phyloP scores from a whole-genome alignment of 2,329 filamentous ascomycete species.

The Colletotrichum chrysophilum region DNA sequence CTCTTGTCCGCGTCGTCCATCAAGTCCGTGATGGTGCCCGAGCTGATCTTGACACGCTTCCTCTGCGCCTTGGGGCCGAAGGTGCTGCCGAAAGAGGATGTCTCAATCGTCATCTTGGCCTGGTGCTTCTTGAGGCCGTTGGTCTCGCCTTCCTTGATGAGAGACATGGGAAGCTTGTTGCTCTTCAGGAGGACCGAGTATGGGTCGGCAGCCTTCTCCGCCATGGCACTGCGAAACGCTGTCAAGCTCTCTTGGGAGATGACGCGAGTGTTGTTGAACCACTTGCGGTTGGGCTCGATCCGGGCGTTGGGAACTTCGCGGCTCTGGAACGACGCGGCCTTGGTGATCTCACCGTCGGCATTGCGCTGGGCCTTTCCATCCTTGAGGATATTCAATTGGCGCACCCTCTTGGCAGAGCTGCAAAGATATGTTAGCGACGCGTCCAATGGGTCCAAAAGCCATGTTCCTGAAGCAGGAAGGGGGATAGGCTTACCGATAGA shows the following conservation, averaged over 20 bases:
- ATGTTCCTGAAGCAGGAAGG: not conserved
- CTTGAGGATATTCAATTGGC: constrained; percentile 88
- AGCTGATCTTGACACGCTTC: constrained; percentile 89
- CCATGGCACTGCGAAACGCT: constrained; percentile 90
- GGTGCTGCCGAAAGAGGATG: constrained; percentile 82
- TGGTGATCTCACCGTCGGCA: constrained; percentile 80
- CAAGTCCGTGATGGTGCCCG: constrained; percentile 81
- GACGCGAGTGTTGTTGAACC: constrained; percentile 92
- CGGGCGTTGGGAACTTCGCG: constrained; percentile 81
- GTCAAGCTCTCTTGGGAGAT: constrained; percentile 89
- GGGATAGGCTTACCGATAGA: constrained; percentile 73
- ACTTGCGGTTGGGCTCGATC: constrained; percentile 95
- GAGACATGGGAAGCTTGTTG: constrained; percentile 95
- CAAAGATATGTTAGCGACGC: not conserved
- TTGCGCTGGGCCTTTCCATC: constrained; percentile 85
- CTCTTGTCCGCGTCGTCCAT: constrained; percentile 80
- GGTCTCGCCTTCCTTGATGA: constrained; percentile 80
- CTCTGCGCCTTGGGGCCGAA: constrained; percentile 94
- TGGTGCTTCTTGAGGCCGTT: constrained; percentile 92
- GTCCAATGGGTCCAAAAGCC: not conserved
- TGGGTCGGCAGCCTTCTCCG: constrained; percentile 86
- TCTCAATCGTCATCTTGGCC: constrained; percentile 93
- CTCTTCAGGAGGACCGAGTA: constrained; percentile 95
- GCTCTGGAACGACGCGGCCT: constrained; percentile 85
- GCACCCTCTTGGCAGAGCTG: constrained; percentile 81